A percentile compares a stretch with the other conserved stretches of the same genome.
Conservation (phyloP, 75 land plant genomes). For the Larix kaempferi region DNA sequence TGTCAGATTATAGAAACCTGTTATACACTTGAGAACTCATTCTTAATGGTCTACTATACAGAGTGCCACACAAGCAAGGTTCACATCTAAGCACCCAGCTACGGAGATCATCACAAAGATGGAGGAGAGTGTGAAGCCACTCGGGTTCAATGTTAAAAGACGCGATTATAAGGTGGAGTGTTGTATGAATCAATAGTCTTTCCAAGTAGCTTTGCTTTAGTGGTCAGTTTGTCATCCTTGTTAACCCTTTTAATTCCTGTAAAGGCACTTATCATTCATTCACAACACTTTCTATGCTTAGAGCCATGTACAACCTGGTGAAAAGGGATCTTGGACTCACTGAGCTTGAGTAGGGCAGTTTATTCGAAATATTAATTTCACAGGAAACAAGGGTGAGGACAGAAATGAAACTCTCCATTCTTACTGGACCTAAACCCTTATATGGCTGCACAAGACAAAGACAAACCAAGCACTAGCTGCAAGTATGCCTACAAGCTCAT, state of each 20-base stretch:
- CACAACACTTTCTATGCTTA: background rate
- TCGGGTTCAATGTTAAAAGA: constrained; percentile 38
- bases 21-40: background rate
- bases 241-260: background rate
- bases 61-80: constrained; percentile 28
- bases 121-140: constrained; percentile 39
- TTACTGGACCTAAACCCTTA: background rate
- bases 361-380: background rate
- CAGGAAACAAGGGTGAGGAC: background rate
- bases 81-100: constrained; percentile 33
- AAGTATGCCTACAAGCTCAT: background rate
- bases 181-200: background rate
- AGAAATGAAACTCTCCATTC: background rate
- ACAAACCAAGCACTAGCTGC: background rate
- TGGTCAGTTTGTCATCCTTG: background rate
- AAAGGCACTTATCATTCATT: background rate
- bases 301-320: background rate
- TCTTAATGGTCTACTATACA: background rate
- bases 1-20: background rate
- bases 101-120: constrained; percentile 40
- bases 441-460: background rate
- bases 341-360: background rate
- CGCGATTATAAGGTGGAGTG: constrained; percentile 30
- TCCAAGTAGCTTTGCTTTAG: background rate
- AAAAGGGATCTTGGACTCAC: background rate